Evolutionary conservation across 345 rosid species (phyloP), one percentile per base, ranked within the genome.

Genomic region (Melaleuca quinquenervia): DNA sequence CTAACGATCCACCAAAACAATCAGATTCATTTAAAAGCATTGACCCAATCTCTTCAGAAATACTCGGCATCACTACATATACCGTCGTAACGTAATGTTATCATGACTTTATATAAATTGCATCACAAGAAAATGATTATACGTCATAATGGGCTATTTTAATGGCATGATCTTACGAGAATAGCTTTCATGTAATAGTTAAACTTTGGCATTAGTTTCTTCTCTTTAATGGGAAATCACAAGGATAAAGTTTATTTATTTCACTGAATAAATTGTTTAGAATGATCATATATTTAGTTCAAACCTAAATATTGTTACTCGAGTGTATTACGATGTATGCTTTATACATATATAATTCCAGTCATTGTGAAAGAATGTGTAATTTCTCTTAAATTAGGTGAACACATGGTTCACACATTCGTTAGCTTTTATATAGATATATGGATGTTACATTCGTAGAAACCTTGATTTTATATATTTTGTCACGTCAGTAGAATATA

Each of bases 321-420:
- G 5, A 8, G 76, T 32, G 76, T 64, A 70, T 16, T 21, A 8
- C 13, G 22, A 0, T 9, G 18, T 18, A 24, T 32, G 24, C 8
- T 32, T 18, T 16, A 32, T 32, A 27, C 1, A 0, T 18, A 32
- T 64, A 18, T 36, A 64, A 32, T 16, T 64, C 12, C 1, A 64
- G 0, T 32, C 45, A 18, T 45, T 64, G 32, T 8, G 45, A 8
- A 70, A 3, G 7, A 36, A 16, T 0, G 7, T 6, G 0, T 5
- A 36, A 18, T 70, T 70, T 70, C 36, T 24, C 5, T 70, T 18
- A 36, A 18, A 70, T 18, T 32, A 8, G 5, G 0, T 18, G 36
- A 70, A 70, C 1, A 48, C 24, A 3, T 20, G 48, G 41, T 3
- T 8, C 24, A 6, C 24, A 0, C 22, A 54, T 3, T 3, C 8